Evolutionary conservation across 1,284 basidiomycete species (phyloP).

Genomic region (Ganoderma lingzhi): DNA sequence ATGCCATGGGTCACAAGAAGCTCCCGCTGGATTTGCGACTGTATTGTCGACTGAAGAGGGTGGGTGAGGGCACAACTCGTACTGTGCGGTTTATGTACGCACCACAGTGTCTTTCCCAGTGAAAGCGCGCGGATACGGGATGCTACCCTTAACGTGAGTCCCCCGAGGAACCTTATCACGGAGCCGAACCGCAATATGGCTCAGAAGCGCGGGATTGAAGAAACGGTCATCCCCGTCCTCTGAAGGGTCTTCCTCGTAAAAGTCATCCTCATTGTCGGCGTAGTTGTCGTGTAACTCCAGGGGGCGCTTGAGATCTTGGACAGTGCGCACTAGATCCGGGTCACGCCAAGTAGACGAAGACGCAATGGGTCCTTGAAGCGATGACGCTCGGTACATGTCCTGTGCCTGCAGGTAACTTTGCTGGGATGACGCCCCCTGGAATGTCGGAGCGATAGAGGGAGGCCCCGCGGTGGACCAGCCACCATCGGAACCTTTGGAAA

Average conservation of each 20-base stretch:
- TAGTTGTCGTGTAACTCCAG: constrained; percentile 53
- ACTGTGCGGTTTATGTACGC: constrained; percentile 44
- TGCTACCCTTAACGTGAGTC: constrained; percentile 90
- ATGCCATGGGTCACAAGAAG: constrained; percentile 75
- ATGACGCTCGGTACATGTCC: constrained; percentile 35
- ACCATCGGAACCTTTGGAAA: constrained; percentile 35
- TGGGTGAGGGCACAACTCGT: constrained; percentile 17
- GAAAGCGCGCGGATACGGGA: constrained; percentile 87
- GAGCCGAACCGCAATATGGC: constrained; percentile 88
- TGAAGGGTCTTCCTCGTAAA: constrained; percentile 69
- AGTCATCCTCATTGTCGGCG: constrained; percentile 56
- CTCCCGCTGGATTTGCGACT: constrained; percentile 79
- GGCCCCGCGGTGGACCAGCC: constrained; percentile 32
- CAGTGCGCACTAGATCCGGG: constrained; percentile 42
- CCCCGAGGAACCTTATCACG: constrained; percentile 87
- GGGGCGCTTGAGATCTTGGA: constrained; percentile 52
- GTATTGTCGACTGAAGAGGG: constrained; percentile 74
- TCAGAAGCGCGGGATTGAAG: constrained; percentile 88
- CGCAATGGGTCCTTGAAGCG: constrained; percentile 30
- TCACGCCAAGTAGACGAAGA: constrained; percentile 39
- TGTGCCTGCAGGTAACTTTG: constrained; percentile 29
- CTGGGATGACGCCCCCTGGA: constrained; percentile 23
- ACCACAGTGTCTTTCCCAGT: constrained; percentile 94
- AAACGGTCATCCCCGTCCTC: constrained; percentile 82
- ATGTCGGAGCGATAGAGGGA: constrained; percentile 28